A percentile compares a stretch with the other conserved stretches of the same genome.
These are phyloP conservation scores for Penstemon eatonii DNA, from an alignment of 257 asterid species.

Conservation along the genomic window DNA sequence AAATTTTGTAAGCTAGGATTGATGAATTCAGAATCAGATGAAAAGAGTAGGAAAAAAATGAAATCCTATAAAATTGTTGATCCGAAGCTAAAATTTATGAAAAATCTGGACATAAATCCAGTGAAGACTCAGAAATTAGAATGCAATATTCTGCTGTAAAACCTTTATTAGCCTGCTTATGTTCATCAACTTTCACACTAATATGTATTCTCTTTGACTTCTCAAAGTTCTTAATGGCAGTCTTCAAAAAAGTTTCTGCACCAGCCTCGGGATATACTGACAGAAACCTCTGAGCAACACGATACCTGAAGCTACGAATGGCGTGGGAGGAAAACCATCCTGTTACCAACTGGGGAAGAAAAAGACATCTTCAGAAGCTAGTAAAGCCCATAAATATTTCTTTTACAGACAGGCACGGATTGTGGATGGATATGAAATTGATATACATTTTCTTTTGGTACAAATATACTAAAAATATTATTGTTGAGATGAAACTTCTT, in stretches of 20 bases:
- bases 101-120: neutral
- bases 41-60: neutral
- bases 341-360: slow-evolving; percentile 53
- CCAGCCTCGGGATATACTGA: slow-evolving; percentile 71
- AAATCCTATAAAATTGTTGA: neutral
- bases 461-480: slow-evolving; percentile 1
- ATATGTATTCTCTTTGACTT: slow-evolving; percentile 50
- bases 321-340: slow-evolving; percentile 80
- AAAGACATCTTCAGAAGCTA: slow-evolving; percentile 19
- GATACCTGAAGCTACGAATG: slow-evolving; percentile 60
- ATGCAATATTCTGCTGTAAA: slow-evolving; percentile 9
- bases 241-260: slow-evolving; percentile 64
- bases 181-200: slow-evolving; percentile 44
- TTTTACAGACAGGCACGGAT: neutral
- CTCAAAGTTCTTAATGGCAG: slow-evolving; percentile 63
- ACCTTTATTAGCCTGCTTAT: slow-evolving; percentile 58
- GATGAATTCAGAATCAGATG: slow-evolving; percentile 3
- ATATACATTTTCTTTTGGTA: too few species aligned
- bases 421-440: neutral
- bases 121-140: slow-evolving; percentile 4
- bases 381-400: slow-evolving; percentile 11
- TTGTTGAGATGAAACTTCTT: neutral
- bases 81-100: slow-evolving; percentile 3
- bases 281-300: slow-evolving; percentile 81
- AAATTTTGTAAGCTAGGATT: neutral